Percentiles rank a stretch among this genome's conserved stretches.
Evolutionary conservation across 805 yeast genomes (phyloP).

Genomic region (Kodamaea hsintzibuensis): DNA sequence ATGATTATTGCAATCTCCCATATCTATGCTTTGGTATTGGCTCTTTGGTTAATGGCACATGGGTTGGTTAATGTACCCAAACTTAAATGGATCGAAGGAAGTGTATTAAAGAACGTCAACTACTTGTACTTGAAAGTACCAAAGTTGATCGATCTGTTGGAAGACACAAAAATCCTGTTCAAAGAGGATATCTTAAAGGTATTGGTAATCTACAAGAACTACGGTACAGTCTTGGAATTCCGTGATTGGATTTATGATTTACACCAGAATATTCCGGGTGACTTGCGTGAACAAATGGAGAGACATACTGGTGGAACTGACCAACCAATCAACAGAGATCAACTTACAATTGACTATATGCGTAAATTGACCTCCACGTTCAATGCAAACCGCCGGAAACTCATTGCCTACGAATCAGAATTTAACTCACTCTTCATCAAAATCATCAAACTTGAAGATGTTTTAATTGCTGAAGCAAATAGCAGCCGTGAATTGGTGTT

Average conservation of each 20-base stretch:
- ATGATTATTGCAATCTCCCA: conserved; percentile 76
- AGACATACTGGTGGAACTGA: conserved; percentile 24
- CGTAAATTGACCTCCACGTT: conserved; percentile 53
- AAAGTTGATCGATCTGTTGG: conserved; percentile 54
- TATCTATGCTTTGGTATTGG: conserved; percentile 69
- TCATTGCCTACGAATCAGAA: conserved; percentile 56
- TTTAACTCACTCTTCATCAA: conserved; percentile 51
- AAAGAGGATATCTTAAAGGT: conserved; percentile 65
- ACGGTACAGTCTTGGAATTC: conserved; percentile 39
- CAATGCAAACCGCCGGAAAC: conserved; percentile 51
- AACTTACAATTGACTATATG: conserved; percentile 46
- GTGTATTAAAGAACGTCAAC: conserved; percentile 28
- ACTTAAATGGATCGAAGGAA: conserved; percentile 39
- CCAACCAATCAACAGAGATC: conserved; percentile 26
- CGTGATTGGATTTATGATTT: conserved; percentile 68
- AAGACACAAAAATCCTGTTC: conserved; percentile 62
- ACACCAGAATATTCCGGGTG: conserved; percentile 44
- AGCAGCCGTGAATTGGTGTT: conserved; percentile 20
- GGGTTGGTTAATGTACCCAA: conserved; percentile 73
- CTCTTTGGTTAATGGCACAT: conserved; percentile 84
- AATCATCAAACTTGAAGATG: conserved; percentile 58
- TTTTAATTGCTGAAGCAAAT: conserved; percentile 42
- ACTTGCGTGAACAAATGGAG: conserved; percentile 33
- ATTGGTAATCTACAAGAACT: conserved; percentile 48
- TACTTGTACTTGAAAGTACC: conserved; percentile 57